Evolutionary conservation across 2,329 filamentous ascomycete genomes (phyloP), one percentile per base, ranked within the genome.

Genomic region (Blastomyces emzantsi): DNA sequence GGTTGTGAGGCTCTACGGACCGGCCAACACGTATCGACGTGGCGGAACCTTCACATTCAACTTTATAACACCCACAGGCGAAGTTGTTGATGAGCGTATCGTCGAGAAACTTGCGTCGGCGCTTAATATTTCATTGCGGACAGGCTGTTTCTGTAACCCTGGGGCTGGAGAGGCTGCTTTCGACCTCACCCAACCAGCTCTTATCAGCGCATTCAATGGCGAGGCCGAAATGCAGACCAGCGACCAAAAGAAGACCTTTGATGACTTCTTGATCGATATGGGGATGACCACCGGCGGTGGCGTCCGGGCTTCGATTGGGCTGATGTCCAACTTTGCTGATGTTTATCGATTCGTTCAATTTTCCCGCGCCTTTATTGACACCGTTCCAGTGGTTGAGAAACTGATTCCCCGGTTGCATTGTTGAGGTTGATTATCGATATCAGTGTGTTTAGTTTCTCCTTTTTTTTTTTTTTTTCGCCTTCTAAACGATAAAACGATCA

Each of bases 11-110:
- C 76, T 88, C 30, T 87, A 88, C 72, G 81, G 80, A 65, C 82
- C 84, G 43, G 69, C 82, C 0, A 73, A 69, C 19, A 79, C 78
- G 25, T 84, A 87, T 70, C 68, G 66, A 47, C 67, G 67, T 17
- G 86, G 86, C 1, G 80, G 85, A 1, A 87, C 84, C 0, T 75
- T 89, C 28, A 83, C 86, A 1, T 87, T 89, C 74, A 89, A 88
- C 66, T 73, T 89, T 15, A 72, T 81, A 33, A 73, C 73, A n/a
- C 71, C 78, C 2, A 78, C 83, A 63, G 85, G 85, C 0, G 74
- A 73, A 0, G 81, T 83, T 67, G 74, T 87, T 39, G 78, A 82
- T 0, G 87, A 85, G 69, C 79, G 79, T 1, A 78, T 82, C 1
- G 83, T 87, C n/a, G 86, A 88, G 72, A 76, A 76, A 41, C 74